These are phyloP conservation scores for Suillus decipiens DNA, from an alignment of 768 basidiomycete genomes.

Conservation along the genomic window DNA sequence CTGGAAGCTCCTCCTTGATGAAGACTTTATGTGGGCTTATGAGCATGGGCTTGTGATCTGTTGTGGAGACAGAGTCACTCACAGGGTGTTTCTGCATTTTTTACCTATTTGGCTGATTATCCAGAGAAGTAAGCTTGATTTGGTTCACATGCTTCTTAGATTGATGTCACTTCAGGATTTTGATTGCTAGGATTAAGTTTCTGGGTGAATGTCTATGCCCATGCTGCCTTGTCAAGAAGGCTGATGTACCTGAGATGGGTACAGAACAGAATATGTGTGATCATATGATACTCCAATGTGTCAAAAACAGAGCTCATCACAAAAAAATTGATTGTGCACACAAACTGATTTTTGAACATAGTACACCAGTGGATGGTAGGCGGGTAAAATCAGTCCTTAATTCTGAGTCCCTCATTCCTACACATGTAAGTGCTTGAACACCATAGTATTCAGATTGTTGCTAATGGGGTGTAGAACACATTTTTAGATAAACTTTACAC, in stretches of 20 bases:
- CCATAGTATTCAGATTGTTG: neutral
- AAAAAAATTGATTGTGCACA: too few species aligned
- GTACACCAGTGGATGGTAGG: conserved; percentile 6
- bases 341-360: neutral
- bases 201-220: conserved; percentile 25
- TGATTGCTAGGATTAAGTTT: conserved; percentile 24
- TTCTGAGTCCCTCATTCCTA: neutral
- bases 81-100: too few species aligned
- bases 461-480: conserved; percentile 29
- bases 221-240: conserved; percentile 15
- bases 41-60: too few species aligned
- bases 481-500: conserved; percentile 32
- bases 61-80: too few species aligned
- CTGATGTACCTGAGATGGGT: conserved; percentile 14
- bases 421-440: neutral
- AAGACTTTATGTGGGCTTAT: too few species aligned
- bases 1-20: too few species aligned
- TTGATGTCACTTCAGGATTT: conserved; percentile 7
- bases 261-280: conserved; percentile 5
- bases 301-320: neutral
- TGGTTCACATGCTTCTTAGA: too few species aligned
- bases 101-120: conserved; percentile 28
- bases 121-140: conserved; percentile 17
- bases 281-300: neutral
- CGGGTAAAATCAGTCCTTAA: neutral